Base-by-base conservation (phyloP, 2,329 filamentous ascomycete genomes). In the Fusarium secorum region DNA sequence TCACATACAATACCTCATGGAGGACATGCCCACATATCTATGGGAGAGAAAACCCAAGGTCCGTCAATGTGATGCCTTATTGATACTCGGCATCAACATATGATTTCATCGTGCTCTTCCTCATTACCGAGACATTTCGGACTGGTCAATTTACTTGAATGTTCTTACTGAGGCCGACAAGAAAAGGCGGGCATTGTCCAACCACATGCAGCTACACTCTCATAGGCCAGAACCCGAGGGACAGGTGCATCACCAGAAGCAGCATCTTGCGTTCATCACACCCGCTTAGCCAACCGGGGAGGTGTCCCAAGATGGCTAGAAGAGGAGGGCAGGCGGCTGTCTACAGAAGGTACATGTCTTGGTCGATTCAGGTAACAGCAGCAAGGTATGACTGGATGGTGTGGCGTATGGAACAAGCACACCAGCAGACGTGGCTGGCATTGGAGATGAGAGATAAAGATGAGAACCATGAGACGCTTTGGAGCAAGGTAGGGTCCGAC, bases 221-320 rank as follows among this genome's bases (percentile, higher is more conserved):
- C 42, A 65, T 46, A 62, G 57, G 60, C 41, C 39, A 59, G 63
- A 66, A 56, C 55, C 52, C 35, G 68, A 68, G 48, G 38, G 51
- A 60, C 48, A 71, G 65, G 46, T 60, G 59, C 60, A 68, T 68
- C 66, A 61, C 60, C 65, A 69, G 60, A 69, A 69, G 46, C 56
- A 71, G 69, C 68, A 72, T 64, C 41, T 36, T 71, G 69, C 64
- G 64, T 72, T 55, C 64, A 68, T 71, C 69, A 71, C 69, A 72
- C 48, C 55, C 39, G 58, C 64, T 66, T 54, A 26, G 46, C 70
- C 70, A 72, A 70, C 70, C 69, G 69, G 70, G 57, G 54, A 63
- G 42, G 67, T 54, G 45, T 62, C 70, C 70, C n/a, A 67, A 62
- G 49, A 70, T 55, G 69, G 64, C 62, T 72, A 72, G 70, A 56